Percentiles rank a stretch among this genome's conserved stretches.
phyloP scores from a whole-genome alignment of 441 rosid species.

The Pelargonium cotyledonis region DNA sequence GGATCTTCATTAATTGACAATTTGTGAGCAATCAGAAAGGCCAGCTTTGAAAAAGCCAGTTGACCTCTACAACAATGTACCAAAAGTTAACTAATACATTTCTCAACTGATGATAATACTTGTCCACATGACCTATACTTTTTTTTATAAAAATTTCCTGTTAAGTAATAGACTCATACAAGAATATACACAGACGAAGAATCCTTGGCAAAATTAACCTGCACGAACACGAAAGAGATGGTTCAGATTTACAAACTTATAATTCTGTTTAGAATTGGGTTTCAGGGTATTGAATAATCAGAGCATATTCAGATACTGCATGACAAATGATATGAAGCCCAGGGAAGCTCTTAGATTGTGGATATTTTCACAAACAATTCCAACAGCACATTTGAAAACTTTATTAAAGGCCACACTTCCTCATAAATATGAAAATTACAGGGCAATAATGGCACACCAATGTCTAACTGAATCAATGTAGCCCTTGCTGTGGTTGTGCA shows the following conservation, averaged over 20 bases:
- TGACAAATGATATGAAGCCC: neutral
- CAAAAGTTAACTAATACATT: conserved; percentile 19
- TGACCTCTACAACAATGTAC: conserved; percentile 15
- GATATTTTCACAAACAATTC: conserved; percentile 13
- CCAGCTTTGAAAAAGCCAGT: conserved; percentile 16
- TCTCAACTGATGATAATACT: conserved; percentile 12
- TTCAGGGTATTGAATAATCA: conserved; percentile 18
- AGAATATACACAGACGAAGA: conserved; percentile 48
- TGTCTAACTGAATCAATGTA: conserved; percentile 13
- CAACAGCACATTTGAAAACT: conserved; percentile 16
- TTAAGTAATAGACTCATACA: conserved; percentile 33
- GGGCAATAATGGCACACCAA: conserved; percentile 18
- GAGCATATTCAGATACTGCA: conserved; percentile 10
- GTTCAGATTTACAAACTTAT: conserved; percentile 62
- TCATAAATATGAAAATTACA: conserved; percentile 28
- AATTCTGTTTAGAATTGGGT: conserved; percentile 21
- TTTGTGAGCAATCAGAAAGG: conserved; percentile 10
- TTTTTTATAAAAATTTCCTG: conserved; percentile 13
- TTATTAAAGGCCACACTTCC: conserved; percentile 20
- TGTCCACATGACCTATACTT: conserved; percentile 26
- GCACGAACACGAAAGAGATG: conserved; percentile 86
- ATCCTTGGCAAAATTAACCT: conserved; percentile 92
- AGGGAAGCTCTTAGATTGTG: conserved; percentile 6
- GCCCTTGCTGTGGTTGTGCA: conserved; percentile 24
- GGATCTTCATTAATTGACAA: conserved; percentile 7